Conservation (phyloP, 2,329 filamentous ascomycete species). For the Rasamsonia emersonii region DNA sequence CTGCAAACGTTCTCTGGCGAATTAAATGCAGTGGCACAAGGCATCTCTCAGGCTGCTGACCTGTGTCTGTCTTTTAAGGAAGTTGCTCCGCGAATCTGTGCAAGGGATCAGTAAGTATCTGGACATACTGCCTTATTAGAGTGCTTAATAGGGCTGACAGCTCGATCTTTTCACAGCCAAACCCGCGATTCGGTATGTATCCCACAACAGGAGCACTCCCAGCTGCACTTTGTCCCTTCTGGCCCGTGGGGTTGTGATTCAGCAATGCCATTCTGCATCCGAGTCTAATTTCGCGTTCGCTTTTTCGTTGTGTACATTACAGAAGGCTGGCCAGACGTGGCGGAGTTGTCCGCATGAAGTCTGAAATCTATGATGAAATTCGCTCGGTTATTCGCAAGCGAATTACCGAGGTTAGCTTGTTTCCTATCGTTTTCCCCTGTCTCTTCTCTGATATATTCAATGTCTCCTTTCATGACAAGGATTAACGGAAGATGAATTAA, state of each 20-base stretch:
- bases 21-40: no score
- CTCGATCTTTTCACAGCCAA: slow-evolving; percentile 12
- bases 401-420: slow-evolving; percentile 16
- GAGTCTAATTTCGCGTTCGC: no score
- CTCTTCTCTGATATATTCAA: neutral
- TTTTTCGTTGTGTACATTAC: no score
- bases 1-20: no score
- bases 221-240: no score
- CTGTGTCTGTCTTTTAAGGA: slow-evolving; percentile 7
- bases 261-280: no score
- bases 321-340: slow-evolving; percentile 30
- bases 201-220: no score
- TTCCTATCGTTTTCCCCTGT: slow-evolving; percentile 1
- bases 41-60: no score
- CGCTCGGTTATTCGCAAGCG: slow-evolving; percentile 14
- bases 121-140: no score
- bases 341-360: slow-evolving; percentile 22
- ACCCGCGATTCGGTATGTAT: slow-evolving; percentile 21
- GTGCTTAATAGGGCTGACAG: neutral
- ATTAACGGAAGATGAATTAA: neutral
- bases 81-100: slow-evolving; percentile 16
- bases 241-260: no score
- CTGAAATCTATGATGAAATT: slow-evolving; percentile 19
- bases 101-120: slow-evolving; percentile 20
- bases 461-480: neutral